Evolutionary conservation across 495 filamentous ascomycete genomes (phyloP).

Genomic region (Thermochaetoides thermophila): DNA sequence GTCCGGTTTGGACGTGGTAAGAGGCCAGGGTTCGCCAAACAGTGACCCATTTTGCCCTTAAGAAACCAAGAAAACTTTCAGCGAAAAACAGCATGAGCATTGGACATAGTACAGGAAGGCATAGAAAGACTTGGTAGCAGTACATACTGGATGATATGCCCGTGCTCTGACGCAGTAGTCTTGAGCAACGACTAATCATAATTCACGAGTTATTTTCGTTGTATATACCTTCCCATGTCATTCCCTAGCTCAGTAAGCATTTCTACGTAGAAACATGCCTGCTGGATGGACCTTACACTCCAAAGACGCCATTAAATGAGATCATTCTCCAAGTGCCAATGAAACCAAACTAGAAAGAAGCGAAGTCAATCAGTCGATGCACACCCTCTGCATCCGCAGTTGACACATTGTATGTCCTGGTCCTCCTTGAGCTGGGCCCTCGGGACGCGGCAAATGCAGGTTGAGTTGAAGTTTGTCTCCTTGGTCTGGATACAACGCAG

Average conservation of each 20-base stretch:
- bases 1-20: slow-evolving; percentile 54
- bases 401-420: slow-evolving; percentile 86
- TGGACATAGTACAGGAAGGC: neutral
- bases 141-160: slow-evolving; percentile 1
- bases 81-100: slow-evolving; percentile 4
- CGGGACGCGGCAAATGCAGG: slow-evolving; percentile 93
- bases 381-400: slow-evolving; percentile 87
- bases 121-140: neutral
- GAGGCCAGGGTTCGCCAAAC: slow-evolving; percentile 31
- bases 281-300: too few relatives aligned
- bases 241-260: slow-evolving; percentile 2
- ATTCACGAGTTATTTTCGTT: too few relatives aligned
- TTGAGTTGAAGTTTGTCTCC: slow-evolving; percentile 96
- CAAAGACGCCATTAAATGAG: too few relatives aligned
- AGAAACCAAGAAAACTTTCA: neutral
- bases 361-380: slow-evolving; percentile 59
- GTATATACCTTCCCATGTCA: neutral
- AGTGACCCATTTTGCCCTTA: slow-evolving; percentile 6
- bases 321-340: neutral
- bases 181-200: too few relatives aligned
- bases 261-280: too few relatives aligned
- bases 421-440: slow-evolving; percentile 83
- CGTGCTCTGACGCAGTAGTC: too few relatives aligned
- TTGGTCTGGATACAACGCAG: slow-evolving; percentile 95
- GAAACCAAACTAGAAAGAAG: neutral